Conservation (phyloP, 176 grass and related monocot species). For the Elaeis guineensis region DNA sequence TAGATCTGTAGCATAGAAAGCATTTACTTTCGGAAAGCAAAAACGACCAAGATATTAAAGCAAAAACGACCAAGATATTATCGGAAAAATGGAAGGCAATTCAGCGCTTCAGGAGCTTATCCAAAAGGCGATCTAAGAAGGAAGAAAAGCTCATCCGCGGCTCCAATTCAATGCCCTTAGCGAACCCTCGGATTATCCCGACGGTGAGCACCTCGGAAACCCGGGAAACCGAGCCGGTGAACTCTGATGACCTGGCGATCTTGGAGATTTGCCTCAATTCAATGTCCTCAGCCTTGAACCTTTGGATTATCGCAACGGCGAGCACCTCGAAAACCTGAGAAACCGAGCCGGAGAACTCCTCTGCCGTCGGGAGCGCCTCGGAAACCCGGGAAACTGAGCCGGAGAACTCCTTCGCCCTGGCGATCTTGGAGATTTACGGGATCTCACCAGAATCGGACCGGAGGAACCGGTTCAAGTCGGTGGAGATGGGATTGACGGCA, state of each 20-base stretch:
- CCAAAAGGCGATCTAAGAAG: slow-evolving; percentile 54
- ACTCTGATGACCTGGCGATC: slow-evolving; percentile 36
- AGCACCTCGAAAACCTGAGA: slow-evolving; percentile 21
- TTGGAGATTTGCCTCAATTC: slow-evolving; percentile 80
- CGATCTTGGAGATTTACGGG: slow-evolving; percentile 75
- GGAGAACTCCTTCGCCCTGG: no score
- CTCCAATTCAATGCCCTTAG: slow-evolving; percentile 19
- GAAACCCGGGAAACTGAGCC: no score
- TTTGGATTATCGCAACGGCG: slow-evolving; percentile 17
- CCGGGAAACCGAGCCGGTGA: slow-evolving; percentile 15
- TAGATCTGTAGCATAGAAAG: no score
- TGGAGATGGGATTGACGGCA: slow-evolving; percentile 29
- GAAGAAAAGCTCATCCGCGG: slow-evolving; percentile 4
- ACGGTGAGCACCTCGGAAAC: slow-evolving; percentile 21
- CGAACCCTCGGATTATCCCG: slow-evolving; percentile 16
- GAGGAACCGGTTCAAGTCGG: slow-evolving; percentile 59
- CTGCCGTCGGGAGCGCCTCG: no score
- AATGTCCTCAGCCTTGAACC: slow-evolving; percentile 12
- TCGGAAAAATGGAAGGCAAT: no score
- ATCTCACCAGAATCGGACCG: slow-evolving; percentile 59
- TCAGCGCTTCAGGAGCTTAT: slow-evolving; percentile 48
- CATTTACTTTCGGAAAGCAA: no score
- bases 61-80: no score
- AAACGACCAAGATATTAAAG: no score
- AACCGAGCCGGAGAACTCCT: slow-evolving; percentile 18